phyloP scores from a whole-genome alignment of 768 basidiomycete species.

The Suillus occidentalis region DNA sequence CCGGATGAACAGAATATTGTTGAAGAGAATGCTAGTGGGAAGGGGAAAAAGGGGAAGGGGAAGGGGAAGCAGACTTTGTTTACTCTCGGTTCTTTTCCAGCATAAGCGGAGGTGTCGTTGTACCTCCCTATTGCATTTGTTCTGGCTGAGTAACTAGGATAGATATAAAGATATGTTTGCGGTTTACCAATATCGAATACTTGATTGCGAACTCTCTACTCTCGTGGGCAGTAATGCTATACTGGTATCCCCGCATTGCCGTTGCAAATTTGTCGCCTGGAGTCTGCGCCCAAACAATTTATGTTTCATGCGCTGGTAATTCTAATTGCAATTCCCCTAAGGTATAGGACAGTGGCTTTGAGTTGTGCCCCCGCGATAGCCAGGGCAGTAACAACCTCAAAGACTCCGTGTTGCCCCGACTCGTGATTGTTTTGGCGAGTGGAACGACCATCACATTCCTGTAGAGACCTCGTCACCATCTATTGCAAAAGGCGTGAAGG shows the following conservation, averaged over 20 bases:
- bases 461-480: neutral
- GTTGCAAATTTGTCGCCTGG: neutral
- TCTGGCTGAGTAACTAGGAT: neutral
- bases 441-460: neutral
- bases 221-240: neutral
- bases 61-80: constrained; percentile 88
- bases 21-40: constrained; percentile 27
- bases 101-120: constrained; percentile 15
- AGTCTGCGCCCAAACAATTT: neutral
- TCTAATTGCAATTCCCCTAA: neutral
- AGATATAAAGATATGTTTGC: neutral
- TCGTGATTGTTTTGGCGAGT: neutral
- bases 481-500: neutral
- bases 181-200: neutral
- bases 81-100: constrained; percentile 53
- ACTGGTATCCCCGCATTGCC: too few species aligned
- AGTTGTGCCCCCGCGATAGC: neutral
- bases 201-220: neutral
- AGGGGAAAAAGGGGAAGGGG: constrained; percentile 75
- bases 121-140: neutral
- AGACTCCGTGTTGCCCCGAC: neutral
- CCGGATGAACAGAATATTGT: constrained; percentile 9
- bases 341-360: neutral
- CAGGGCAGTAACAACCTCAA: neutral
- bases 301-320: neutral